These are phyloP conservation scores for Citrullus amarus DNA, from an alignment of 306 rosid species.

Conservation along the genomic window DNA sequence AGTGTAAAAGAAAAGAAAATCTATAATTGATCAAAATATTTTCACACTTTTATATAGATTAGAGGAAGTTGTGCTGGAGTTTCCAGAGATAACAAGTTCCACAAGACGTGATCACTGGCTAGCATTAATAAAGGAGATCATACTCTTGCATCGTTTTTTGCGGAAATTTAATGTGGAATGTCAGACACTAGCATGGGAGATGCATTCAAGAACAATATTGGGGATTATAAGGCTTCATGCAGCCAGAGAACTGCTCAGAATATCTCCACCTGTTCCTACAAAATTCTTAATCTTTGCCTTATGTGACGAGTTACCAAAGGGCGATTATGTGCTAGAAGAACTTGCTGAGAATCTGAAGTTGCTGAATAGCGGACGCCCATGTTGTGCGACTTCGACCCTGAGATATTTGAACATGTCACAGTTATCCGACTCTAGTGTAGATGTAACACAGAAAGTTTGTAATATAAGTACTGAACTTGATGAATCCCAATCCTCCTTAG, in stretches of 20 bases:
- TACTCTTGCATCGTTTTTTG: slow-evolving; percentile 57
- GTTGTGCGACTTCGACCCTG: slow-evolving; percentile 58
- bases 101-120: slow-evolving; percentile 97
- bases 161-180: slow-evolving; percentile 31
- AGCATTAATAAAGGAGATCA: slow-evolving; percentile 57
- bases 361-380: slow-evolving; percentile 31
- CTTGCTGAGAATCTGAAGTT: slow-evolving; percentile 56
- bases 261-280: slow-evolving; percentile 78
- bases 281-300: slow-evolving; percentile 73
- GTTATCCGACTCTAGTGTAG: slow-evolving; percentile 15
- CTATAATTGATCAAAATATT: not conserved
- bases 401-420: slow-evolving; percentile 34
- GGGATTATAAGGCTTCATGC: slow-evolving; percentile 80
- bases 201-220: slow-evolving; percentile 81
- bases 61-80: slow-evolving; percentile 47
- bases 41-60: slow-evolving; percentile 18
- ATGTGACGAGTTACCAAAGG: slow-evolving; percentile 75
- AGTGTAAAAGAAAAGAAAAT: not conserved
- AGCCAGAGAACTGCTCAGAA: slow-evolving; percentile 82
- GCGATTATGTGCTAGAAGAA: slow-evolving; percentile 72
- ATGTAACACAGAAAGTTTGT: slow-evolving; percentile 15
- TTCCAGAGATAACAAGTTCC: slow-evolving; percentile 86
- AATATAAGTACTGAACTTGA: slow-evolving; percentile 11
- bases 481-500: slow-evolving; percentile 26
- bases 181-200: slow-evolving; percentile 59